A percentile compares a stretch with the other conserved stretches of the same genome.
Conservation (phyloP, 208 protist genomes). For the Leishmania tarentolae region DNA sequence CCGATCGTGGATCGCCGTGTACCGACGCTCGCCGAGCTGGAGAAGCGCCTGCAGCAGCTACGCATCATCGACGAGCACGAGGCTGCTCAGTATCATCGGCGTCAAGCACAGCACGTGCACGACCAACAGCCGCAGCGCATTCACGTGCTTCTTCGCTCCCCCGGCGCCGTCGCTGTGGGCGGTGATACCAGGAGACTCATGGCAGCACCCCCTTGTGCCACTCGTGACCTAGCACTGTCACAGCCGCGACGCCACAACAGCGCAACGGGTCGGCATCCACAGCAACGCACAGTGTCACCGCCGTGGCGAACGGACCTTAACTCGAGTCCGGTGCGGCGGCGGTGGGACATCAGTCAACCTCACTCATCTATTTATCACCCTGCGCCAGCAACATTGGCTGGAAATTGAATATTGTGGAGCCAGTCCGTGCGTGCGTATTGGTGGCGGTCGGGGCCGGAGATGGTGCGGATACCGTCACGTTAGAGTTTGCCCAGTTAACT, state of each 20-base stretch:
- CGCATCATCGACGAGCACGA: conserved; percentile 31
- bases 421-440: background rate
- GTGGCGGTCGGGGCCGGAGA: background rate
- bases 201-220: background rate
- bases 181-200: background rate
- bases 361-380: conserved; percentile 35
- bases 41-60: conserved; percentile 54
- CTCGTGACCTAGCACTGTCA: background rate
- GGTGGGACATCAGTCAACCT: conserved; percentile 63
- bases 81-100: conserved; percentile 21
- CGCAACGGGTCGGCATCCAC: conserved; percentile 4
- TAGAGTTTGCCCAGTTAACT: background rate
- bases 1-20: conserved; percentile 17
- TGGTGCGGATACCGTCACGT: background rate
- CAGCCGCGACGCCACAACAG: conserved; percentile 10
- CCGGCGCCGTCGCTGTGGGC: background rate
- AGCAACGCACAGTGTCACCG: conserved; percentile 42
- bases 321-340: conserved; percentile 42
- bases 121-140: conserved; percentile 23
- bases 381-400: conserved; percentile 1
- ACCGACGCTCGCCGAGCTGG: conserved; percentile 60
- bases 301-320: conserved; percentile 81
- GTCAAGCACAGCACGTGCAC: conserved; percentile 10
- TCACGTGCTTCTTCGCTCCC: conserved; percentile 18
- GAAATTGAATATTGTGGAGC: background rate